phyloP scores from a whole-genome alignment of 1,139 yeast species.

The Geotrichum aggregatum region DNA sequence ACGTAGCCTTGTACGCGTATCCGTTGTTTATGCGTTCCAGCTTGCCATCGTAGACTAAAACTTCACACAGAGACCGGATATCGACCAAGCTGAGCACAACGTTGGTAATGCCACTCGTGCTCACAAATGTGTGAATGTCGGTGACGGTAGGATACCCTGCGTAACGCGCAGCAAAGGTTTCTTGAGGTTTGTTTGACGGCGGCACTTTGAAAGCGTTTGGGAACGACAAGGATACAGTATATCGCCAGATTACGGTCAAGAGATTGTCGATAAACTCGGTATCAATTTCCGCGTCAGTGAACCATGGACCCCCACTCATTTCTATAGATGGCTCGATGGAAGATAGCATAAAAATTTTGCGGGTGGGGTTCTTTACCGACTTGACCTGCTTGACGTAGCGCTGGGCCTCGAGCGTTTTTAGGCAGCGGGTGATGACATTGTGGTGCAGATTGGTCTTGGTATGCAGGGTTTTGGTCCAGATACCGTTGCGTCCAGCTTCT shows the following conservation, averaged over 20 bases:
- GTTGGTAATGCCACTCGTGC: slow-evolving; percentile 69
- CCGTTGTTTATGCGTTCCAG: slow-evolving; percentile 57
- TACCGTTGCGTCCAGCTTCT: slow-evolving; percentile 89
- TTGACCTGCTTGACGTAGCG: slow-evolving; percentile 85
- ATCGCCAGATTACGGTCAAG: slow-evolving; percentile 83
- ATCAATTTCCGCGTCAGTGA: slow-evolving; percentile 91
- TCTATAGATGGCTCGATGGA: slow-evolving; percentile 90
- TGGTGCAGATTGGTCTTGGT: slow-evolving; percentile 90
- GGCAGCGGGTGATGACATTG: slow-evolving; percentile 80
- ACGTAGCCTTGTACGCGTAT: slow-evolving; percentile 44
- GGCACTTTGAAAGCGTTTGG: slow-evolving; percentile 42
- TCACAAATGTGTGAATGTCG: slow-evolving; percentile 71
- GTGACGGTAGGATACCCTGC: slow-evolving; percentile 65
- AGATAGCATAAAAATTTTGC: slow-evolving; percentile 93
- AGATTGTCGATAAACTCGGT: slow-evolving; percentile 87
- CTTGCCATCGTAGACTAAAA: slow-evolving; percentile 79
- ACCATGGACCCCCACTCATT: slow-evolving; percentile 99
- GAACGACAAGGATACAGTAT: slow-evolving; percentile 66
- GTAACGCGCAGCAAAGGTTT: slow-evolving; percentile 52
- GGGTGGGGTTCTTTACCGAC: slow-evolving; percentile 90
- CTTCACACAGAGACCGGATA: slow-evolving; percentile 80
- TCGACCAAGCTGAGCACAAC: slow-evolving; percentile 74
- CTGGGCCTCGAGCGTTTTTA: slow-evolving; percentile 77
- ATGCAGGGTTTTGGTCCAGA: slow-evolving; percentile 90
- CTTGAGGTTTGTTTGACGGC: slow-evolving; percentile 28